Evolutionary conservation across 1,284 basidiomycete genomes (phyloP).

Genomic region (Marasmius fiardii): DNA sequence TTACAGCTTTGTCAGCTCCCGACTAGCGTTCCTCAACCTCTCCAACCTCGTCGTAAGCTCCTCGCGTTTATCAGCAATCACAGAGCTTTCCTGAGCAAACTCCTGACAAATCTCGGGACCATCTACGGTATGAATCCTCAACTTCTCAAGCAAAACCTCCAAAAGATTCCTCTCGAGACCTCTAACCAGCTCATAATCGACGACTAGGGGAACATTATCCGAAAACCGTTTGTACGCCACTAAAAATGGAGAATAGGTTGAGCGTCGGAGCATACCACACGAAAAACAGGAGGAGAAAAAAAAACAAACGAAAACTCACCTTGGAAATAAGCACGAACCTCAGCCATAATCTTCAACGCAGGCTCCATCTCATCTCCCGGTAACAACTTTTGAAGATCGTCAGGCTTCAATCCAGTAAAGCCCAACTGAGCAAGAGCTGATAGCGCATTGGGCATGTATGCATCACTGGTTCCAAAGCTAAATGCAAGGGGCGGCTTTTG

Average conservation of each 20-base stretch:
- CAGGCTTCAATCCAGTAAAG: conserved; percentile 32
- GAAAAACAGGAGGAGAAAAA: neutral
- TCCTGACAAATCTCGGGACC: conserved; percentile 47
- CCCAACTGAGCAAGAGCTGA: conserved; percentile 28
- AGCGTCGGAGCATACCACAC: neutral
- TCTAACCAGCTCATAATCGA: conserved; percentile 62
- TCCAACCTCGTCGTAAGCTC: conserved; percentile 52
- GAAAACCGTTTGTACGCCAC: conserved; percentile 69
- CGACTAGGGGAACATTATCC: conserved; percentile 60
- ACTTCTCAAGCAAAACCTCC: conserved; percentile 33
- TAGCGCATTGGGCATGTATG: no score
- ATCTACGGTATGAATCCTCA: conserved; percentile 44
- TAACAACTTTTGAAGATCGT: conserved; percentile 50
- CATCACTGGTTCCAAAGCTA: no score
- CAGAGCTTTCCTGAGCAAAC: conserved; percentile 52
- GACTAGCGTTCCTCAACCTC: conserved; percentile 46
- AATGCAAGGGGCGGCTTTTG: no score
- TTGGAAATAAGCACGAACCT: conserved; percentile 64
- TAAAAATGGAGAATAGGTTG: conserved; percentile 21
- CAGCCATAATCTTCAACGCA: conserved; percentile 64
- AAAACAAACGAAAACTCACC: neutral
- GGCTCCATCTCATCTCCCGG: conserved; percentile 51
- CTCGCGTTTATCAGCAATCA: conserved; percentile 41
- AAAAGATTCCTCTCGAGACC: conserved; percentile 41
- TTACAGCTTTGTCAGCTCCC: conserved; percentile 34